Percentiles rank a stretch among this genome's conserved stretches.
Evolutionary conservation across 1,284 basidiomycete species (phyloP).

Genomic region (Puccinia triticina): DNA sequence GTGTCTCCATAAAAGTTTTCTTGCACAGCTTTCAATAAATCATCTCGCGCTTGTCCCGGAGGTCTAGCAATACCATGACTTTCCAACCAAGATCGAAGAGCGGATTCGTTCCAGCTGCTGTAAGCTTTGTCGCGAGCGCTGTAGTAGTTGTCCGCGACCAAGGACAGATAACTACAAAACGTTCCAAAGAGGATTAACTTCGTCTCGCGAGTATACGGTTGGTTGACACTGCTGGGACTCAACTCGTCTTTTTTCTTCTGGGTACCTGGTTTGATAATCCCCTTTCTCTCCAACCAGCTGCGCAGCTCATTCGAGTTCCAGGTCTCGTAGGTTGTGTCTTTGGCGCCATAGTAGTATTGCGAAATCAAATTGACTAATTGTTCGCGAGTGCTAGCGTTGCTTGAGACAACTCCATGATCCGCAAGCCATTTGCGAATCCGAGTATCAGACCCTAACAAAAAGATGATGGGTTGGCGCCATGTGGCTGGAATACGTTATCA

Average conservation of each 20-base stretch:
- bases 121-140: slow-evolving; percentile 34
- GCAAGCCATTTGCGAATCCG: slow-evolving; percentile 75
- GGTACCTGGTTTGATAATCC: slow-evolving; percentile 39
- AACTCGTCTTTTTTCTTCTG: slow-evolving; percentile 50
- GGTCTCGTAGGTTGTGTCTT: slow-evolving; percentile 61
- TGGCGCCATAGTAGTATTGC: slow-evolving; percentile 73
- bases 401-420: slow-evolving; percentile 71
- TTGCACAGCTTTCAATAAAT: slow-evolving; percentile 44
- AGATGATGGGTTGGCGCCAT: slow-evolving; percentile 29
- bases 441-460: slow-evolving; percentile 36
- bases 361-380: slow-evolving; percentile 73
- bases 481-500: background rate
- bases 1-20: slow-evolving; percentile 54
- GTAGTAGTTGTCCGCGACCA: slow-evolving; percentile 50
- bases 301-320: slow-evolving; percentile 71
- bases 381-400: slow-evolving; percentile 70
- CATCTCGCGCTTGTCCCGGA: slow-evolving; percentile 52
- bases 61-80: slow-evolving; percentile 56
- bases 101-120: slow-evolving; percentile 31
- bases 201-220: background rate
- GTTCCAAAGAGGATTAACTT: background rate
- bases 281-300: slow-evolving; percentile 61
- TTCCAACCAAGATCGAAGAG: slow-evolving; percentile 55
- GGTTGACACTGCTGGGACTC: background rate
- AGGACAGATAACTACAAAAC: slow-evolving; percentile 36